Conservation (phyloP, 2,329 filamentous ascomycete species). For the Chaetomium globosum region DNA sequence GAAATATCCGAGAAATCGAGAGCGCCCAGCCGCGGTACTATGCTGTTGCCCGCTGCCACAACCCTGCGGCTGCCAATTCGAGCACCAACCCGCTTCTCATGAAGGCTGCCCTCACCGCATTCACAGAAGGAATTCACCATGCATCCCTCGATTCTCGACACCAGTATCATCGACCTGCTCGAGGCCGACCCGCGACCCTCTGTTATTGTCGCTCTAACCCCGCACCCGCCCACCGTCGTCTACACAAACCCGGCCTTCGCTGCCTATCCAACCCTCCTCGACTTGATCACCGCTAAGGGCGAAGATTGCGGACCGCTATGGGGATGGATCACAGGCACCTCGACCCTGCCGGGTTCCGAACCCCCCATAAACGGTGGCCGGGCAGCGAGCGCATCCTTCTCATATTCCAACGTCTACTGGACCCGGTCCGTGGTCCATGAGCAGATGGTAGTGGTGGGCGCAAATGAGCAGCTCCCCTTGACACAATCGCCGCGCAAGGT, state of each 20-base stretch:
- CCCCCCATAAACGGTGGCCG: conserved; percentile 17
- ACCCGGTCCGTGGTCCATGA: conserved; percentile 40
- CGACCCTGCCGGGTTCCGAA: conserved; percentile 9
- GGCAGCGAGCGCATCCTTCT: conserved; percentile 33
- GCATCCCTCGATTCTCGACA: conserved; percentile 35
- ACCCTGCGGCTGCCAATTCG: conserved; percentile 11
- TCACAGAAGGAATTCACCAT: conserved; percentile 20
- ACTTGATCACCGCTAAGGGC: conserved; percentile 33
- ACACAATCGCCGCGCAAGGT: conserved; percentile 33
- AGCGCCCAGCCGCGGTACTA: conserved; percentile 1
- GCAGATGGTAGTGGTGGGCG: conserved; percentile 42
- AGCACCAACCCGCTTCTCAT: conserved; percentile 13
- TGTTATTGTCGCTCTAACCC: conserved; percentile 36
- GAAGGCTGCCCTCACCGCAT: conserved; percentile 11
- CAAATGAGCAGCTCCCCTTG: conserved; percentile 40
- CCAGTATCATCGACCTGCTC: conserved; percentile 46
- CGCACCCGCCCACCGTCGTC: conserved; percentile 37
- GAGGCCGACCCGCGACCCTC: conserved; percentile 46
- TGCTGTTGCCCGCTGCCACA: conserved; percentile 13
- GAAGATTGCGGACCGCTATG: conserved; percentile 37
- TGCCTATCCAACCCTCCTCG: conserved; percentile 33
- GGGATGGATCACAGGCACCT: conserved; percentile 38
- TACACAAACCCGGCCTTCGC: conserved; percentile 41
- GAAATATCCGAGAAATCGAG: not conserved
- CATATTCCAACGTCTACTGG: conserved; percentile 41